A percentile compares a stretch with the other conserved stretches of the same genome.
phyloP scores from a whole-genome alignment of 768 basidiomycete species.

The Lactarius akahatsu region DNA sequence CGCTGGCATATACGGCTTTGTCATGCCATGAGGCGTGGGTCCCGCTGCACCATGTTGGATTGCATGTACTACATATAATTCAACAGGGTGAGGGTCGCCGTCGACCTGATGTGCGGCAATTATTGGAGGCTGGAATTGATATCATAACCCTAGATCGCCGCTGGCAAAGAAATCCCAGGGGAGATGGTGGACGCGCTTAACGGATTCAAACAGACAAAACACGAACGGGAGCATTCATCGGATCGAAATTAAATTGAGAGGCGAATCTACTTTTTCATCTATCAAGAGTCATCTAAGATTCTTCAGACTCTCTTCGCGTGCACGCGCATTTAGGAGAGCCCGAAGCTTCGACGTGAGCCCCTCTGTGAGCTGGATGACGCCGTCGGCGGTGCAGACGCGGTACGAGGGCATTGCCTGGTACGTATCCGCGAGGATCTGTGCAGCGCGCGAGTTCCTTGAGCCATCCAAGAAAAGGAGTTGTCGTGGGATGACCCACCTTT shows the following conservation, averaged over 20 bases:
- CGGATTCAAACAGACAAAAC: neutral
- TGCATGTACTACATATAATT: no score
- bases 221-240: neutral
- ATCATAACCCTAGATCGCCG: no score
- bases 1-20: neutral
- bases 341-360: constrained; percentile 56
- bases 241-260: neutral
- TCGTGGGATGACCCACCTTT: constrained; percentile 43
- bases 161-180: no score
- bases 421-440: constrained; percentile 64
- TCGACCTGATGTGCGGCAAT: neutral
- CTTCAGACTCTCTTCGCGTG: constrained; percentile 35
- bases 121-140: neutral
- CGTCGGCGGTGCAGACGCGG: constrained; percentile 74
- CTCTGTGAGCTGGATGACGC: constrained; percentile 64
- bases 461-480: neutral
- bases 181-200: no score
- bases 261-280: neutral
- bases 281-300: neutral
- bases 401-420: constrained; percentile 86
- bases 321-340: constrained; percentile 38
- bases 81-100: no score
- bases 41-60: no score
- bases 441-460: neutral
- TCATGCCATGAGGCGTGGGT: neutral